Evolutionary conservation across 2,329 filamentous ascomycete species (phyloP).

Genomic region (Emericellopsis atlantica): DNA sequence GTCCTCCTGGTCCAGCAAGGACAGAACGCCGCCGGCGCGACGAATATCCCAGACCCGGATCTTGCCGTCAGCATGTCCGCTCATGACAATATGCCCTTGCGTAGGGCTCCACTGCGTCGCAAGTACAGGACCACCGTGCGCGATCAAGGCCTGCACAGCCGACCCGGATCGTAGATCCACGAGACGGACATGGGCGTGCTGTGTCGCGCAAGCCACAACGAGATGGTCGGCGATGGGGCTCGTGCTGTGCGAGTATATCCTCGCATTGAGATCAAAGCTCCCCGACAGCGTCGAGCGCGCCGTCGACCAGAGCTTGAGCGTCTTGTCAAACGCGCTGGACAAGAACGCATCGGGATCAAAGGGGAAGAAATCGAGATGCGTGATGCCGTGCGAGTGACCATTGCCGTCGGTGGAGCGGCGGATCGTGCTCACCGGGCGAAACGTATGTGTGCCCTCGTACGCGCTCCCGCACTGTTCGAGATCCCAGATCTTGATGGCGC

Average conservation of each 20-base stretch:
- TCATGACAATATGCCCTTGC: slow-evolving; percentile 67
- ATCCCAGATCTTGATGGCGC: slow-evolving; percentile 78
- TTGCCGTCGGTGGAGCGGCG: slow-evolving; percentile 19
- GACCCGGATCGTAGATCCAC: slow-evolving; percentile 78
- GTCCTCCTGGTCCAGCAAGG: slow-evolving; percentile 74
- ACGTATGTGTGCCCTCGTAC: slow-evolving; percentile 31
- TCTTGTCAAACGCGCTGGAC: slow-evolving; percentile 66
- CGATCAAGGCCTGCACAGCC: slow-evolving; percentile 54
- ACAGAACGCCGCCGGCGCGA: slow-evolving; percentile 63
- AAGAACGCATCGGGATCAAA: slow-evolving; percentile 67
- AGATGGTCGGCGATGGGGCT: slow-evolving; percentile 62
- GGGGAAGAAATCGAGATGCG: slow-evolving; percentile 65
- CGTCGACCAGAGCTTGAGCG: slow-evolving; percentile 63
- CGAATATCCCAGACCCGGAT: slow-evolving; percentile 82
- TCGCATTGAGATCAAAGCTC: slow-evolving; percentile 54
- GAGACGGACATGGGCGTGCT: slow-evolving; percentile 71
- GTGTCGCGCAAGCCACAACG: slow-evolving; percentile 78
- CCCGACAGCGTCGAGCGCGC: slow-evolving; percentile 47
- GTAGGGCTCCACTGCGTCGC: slow-evolving; percentile 72
- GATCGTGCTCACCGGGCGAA: slow-evolving; percentile 40
- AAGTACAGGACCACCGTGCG: slow-evolving; percentile 55
- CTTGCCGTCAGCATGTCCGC: slow-evolving; percentile 73
- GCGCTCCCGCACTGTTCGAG: slow-evolving; percentile 46
- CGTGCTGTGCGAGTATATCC: slow-evolving; percentile 65
- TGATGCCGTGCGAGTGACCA: slow-evolving; percentile 58